Conservation (phyloP, 2,329 filamentous ascomycete genomes). For the Tolypocladium tundrense region DNA sequence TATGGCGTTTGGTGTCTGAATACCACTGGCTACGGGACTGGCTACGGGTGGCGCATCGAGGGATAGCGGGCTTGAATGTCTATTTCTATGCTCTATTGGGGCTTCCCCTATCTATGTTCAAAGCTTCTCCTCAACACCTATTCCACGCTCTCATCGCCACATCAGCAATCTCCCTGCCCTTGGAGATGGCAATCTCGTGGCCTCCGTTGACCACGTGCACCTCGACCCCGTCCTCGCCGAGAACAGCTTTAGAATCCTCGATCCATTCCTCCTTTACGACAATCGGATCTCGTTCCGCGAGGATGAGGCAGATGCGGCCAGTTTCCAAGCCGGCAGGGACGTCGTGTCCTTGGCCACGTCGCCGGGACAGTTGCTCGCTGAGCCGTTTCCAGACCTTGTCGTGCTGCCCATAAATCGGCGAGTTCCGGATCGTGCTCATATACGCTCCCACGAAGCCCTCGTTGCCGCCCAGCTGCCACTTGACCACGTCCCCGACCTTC, state of each 20-base stretch:
- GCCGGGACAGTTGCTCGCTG: constrained; percentile 33
- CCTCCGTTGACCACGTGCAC: constrained; percentile 50
- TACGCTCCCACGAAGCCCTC: constrained; percentile 60
- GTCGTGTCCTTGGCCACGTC: constrained; percentile 18
- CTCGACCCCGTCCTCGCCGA: constrained; percentile 48
- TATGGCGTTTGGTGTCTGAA: neutral
- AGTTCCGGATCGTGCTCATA: constrained; percentile 58
- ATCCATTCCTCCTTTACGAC: constrained; percentile 54
- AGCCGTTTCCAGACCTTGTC: constrained; percentile 50
- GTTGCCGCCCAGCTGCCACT: constrained; percentile 60
- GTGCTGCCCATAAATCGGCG: constrained; percentile 54
- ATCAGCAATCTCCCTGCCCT: constrained; percentile 45
- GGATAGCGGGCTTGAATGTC: neutral
- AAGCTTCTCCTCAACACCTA: neutral
- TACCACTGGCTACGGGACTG: too few species aligned
- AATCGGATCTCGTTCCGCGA: constrained; percentile 57
- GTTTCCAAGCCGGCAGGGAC: constrained; percentile 23
- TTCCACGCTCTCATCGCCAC: constrained; percentile 24
- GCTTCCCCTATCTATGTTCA: neutral
- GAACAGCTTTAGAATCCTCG: constrained; percentile 45
- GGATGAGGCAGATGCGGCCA: constrained; percentile 51
- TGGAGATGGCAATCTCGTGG: constrained; percentile 60
- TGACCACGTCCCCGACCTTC: constrained; percentile 47
- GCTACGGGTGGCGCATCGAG: neutral
- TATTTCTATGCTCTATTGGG: neutral